phyloP scores from a whole-genome alignment of 2,329 filamentous ascomycete species.

The Monilinia vaccinii-corymbosi region DNA sequence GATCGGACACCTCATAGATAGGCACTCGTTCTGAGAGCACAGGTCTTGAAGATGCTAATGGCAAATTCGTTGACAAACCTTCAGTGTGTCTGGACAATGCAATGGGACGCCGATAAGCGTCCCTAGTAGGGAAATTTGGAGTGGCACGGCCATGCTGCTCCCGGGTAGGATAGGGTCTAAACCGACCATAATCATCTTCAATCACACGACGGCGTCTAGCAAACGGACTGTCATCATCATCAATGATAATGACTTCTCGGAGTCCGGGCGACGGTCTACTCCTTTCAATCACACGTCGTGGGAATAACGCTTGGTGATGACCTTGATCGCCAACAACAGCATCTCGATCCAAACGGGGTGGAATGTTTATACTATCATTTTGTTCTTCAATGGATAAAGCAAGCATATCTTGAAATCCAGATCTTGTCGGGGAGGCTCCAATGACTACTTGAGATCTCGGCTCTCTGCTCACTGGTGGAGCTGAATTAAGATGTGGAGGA shows the following conservation, averaged over 20 bases:
- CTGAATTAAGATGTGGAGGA: conserved; percentile 14
- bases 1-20: conserved; percentile 22
- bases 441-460: conserved; percentile 25
- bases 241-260: conserved; percentile 25
- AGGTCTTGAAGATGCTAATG: conserved; percentile 16
- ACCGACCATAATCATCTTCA: conserved; percentile 23
- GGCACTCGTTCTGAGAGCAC: conserved; percentile 17
- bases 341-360: conserved; percentile 18
- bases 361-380: conserved; percentile 18
- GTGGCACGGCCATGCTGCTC: conserved; percentile 18
- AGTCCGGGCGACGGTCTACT: conserved; percentile 18
- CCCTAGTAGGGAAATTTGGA: background rate
- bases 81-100: conserved; percentile 21
- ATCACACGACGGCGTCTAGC: conserved; percentile 25
- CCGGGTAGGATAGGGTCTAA: conserved; percentile 21
- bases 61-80: conserved; percentile 22
- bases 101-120: conserved; percentile 21
- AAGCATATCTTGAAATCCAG: conserved; percentile 27
- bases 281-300: conserved; percentile 16
- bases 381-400: conserved; percentile 28
- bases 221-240: conserved; percentile 27
- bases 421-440: conserved; percentile 21
- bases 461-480: conserved; percentile 15
- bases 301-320: conserved; percentile 17
- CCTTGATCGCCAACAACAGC: conserved; percentile 10